Percentiles rank a stretch among this genome's conserved stretches.
Conservation (phyloP, 495 filamentous ascomycete species). For the Penicillium cinerascens region DNA sequence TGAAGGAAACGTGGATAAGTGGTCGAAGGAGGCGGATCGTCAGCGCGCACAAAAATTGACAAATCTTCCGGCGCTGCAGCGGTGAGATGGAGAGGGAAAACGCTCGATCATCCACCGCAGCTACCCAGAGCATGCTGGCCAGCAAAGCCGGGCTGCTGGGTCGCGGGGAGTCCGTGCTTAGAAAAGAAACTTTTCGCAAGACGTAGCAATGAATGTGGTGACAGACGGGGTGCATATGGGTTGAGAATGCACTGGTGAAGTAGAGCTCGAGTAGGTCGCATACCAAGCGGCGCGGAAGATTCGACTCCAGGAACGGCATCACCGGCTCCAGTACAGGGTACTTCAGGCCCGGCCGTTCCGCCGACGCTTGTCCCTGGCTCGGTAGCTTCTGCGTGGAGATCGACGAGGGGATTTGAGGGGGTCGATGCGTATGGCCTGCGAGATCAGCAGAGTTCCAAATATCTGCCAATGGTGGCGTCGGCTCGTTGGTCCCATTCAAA, state of each 20-base stretch:
- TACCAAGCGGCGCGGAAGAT: constrained; percentile 72
- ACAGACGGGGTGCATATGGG: constrained; percentile 82
- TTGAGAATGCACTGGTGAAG: constrained; percentile 81
- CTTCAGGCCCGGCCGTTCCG: constrained; percentile 44
- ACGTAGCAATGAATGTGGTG: constrained; percentile 91
- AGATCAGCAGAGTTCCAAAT: constrained; percentile 37
- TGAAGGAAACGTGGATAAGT: constrained; percentile 65
- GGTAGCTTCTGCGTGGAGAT: constrained; percentile 5
- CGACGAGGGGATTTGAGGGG: constrained; percentile 7
- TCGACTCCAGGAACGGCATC: constrained; percentile 67
- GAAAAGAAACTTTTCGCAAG: constrained; percentile 83
- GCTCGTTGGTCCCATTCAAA: constrained; percentile 23
- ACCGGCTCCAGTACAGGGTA: constrained; percentile 86
- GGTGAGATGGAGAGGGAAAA: constrained; percentile 82
- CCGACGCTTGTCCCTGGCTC: constrained; percentile 15
- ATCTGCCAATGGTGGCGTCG: constrained; percentile 36
- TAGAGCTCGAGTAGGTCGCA: constrained; percentile 86
- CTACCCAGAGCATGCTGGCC: constrained; percentile 94
- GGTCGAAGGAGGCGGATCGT: constrained; percentile 84
- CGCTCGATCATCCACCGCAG: constrained; percentile 86
- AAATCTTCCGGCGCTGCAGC: constrained; percentile 79
- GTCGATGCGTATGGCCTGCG: constrained; percentile 14
- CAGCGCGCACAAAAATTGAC: constrained; percentile 84
- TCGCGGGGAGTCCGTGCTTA: constrained; percentile 72
- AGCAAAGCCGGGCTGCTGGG: constrained; percentile 83